These are phyloP conservation scores for Cyclocybe aegerita DNA, from an alignment of 768 basidiomycete genomes.

Conservation along the genomic window DNA sequence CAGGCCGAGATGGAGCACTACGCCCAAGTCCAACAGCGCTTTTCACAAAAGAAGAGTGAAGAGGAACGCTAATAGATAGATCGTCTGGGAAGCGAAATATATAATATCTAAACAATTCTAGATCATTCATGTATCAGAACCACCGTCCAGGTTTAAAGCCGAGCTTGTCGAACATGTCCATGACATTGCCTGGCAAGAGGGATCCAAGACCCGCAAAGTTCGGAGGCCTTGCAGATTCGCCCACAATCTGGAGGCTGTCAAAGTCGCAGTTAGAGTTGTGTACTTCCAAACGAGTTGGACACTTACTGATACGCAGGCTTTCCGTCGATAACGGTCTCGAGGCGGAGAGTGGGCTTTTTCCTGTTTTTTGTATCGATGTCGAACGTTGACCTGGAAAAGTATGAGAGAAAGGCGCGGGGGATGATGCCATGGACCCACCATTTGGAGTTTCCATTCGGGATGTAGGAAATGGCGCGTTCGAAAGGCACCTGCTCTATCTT, in stretches of 20 bases:
- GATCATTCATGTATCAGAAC: conserved; percentile 38
- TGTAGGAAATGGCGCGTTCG: conserved; percentile 57
- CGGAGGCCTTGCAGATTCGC: conserved; percentile 43
- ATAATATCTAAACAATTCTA: neutral
- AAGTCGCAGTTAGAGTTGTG: neutral
- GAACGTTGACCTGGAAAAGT: conserved; percentile 52
- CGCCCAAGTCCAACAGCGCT: conserved; percentile 63
- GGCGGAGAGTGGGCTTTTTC: conserved; percentile 46
- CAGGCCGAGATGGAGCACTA: conserved; percentile 87
- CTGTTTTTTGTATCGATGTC: conserved; percentile 65
- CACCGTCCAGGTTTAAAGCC: conserved; percentile 55
- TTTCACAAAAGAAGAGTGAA: conserved; percentile 39
- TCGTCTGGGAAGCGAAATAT: conserved; percentile 3
- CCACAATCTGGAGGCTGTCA: conserved; percentile 45
- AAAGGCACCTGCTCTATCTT: conserved; percentile 41
- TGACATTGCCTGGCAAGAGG: conserved; percentile 47
- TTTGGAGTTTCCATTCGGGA: conserved; percentile 66
- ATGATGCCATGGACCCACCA: conserved; percentile 39
- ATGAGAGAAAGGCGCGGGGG: neutral
- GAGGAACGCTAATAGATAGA: neutral
- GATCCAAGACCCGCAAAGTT: conserved; percentile 40
- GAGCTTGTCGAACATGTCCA: conserved; percentile 53
- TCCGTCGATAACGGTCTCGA: conserved; percentile 66
- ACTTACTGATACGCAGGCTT: conserved; percentile 49
- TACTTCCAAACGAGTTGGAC: neutral